These are phyloP conservation scores for Eutrema yunnanense DNA, from an alignment of 345 rosid genomes.

Conservation along the genomic window DNA sequence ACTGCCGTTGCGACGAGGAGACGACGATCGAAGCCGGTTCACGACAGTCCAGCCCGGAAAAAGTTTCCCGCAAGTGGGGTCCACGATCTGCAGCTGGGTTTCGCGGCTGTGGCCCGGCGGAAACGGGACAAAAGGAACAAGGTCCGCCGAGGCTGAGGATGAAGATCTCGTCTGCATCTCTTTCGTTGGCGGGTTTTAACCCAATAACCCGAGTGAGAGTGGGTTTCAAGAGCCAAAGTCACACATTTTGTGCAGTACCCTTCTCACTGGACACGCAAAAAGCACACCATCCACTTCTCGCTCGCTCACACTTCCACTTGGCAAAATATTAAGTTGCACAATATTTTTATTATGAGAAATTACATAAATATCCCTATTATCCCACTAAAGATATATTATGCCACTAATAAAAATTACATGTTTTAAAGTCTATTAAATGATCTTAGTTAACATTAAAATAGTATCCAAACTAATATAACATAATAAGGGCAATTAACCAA, in stretches of 20 bases:
- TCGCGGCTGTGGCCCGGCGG: constrained; percentile 1
- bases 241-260: background rate
- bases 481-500: no score
- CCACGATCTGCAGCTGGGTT: constrained; percentile 27
- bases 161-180: constrained; percentile 31
- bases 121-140: background rate
- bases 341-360: background rate
- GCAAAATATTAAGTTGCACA: background rate
- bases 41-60: constrained; percentile 9
- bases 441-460: background rate
- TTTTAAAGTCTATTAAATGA: background rate
- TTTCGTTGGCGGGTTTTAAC: constrained; percentile 8
- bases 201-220: constrained; percentile 13
- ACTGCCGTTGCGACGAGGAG: background rate
- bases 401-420: background rate
- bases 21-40: constrained; percentile 4
- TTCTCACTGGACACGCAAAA: constrained; percentile 9
- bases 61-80: background rate
- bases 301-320: constrained; percentile 5
- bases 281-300: background rate
- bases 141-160: constrained; percentile 2
- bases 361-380: background rate
- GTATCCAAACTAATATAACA: background rate
- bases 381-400: background rate
- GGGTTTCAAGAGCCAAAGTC: background rate